These are phyloP conservation scores for Candida glucosophila DNA, from an alignment of 1,139 yeast genomes.

Conservation along the genomic window DNA sequence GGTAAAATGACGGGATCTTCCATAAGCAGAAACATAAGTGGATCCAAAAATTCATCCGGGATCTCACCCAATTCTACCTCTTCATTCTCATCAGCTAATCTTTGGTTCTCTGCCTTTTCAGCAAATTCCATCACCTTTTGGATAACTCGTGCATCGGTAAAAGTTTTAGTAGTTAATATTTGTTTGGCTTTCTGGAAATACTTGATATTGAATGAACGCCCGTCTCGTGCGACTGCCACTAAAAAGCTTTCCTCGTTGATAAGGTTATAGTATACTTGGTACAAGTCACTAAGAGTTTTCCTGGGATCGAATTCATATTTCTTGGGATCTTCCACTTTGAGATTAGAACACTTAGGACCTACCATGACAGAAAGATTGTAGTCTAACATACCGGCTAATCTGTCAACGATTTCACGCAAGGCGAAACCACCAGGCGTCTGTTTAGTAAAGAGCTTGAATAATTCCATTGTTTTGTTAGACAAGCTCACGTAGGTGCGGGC, in stretches of 20 bases:
- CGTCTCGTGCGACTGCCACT: conserved; percentile 80
- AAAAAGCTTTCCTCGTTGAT: conserved; percentile 57
- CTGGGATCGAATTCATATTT: conserved; percentile 80
- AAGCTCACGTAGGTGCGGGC: conserved; percentile 80
- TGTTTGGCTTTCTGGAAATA: conserved; percentile 64
- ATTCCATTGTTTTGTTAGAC: conserved; percentile 71
- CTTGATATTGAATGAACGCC: conserved; percentile 66
- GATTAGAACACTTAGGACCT: conserved; percentile 87
- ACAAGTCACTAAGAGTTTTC: conserved; percentile 56
- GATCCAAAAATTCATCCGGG: conserved; percentile 96
- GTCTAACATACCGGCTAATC: conserved; percentile 92
- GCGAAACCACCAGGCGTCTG: conserved; percentile 85
- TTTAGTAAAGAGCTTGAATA: conserved; percentile 73
- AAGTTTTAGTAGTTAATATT: conserved; percentile 52
- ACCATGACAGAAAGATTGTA: conserved; percentile 85
- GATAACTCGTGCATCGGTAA: conserved; percentile 46
- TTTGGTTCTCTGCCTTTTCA: conserved; percentile 50
- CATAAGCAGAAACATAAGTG: conserved; percentile 92
- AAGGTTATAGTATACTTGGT: conserved; percentile 70
- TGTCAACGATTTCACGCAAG: conserved; percentile 82
- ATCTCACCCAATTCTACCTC: conserved; percentile 85
- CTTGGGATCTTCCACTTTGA: conserved; percentile 80
- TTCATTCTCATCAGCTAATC: conserved; percentile 63
- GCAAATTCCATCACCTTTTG: conserved; percentile 48
- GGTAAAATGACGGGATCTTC: conserved; percentile 93